Evolutionary conservation across 2,329 filamentous ascomycete genomes (phyloP).

Genomic region (Drechslerella coelobrocha): DNA sequence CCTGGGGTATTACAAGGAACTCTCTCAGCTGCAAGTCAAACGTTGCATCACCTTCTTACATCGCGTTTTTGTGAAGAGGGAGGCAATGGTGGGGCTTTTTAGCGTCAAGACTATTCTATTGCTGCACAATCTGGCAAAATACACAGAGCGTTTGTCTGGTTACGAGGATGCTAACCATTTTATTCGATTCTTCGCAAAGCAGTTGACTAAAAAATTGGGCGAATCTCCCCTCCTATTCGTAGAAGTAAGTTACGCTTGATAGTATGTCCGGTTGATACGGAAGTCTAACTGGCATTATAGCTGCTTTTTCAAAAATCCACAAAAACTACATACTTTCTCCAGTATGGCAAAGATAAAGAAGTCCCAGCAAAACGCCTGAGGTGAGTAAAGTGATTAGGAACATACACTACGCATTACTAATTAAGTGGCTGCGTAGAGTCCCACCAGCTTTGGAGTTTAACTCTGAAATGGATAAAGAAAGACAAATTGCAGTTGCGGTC

Average conservation of each 20-base stretch:
- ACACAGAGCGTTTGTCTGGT: conserved; percentile 76
- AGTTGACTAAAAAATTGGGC: conserved; percentile 81
- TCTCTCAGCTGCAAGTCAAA: conserved; percentile 81
- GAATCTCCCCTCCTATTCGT: conserved; percentile 84
- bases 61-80: conserved; percentile 91
- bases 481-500: conserved; percentile 80
- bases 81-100: conserved; percentile 86
- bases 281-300: conserved; percentile 4
- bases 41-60: conserved; percentile 93
- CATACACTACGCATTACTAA: neutral
- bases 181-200: conserved; percentile 80
- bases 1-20: conserved; percentile 78
- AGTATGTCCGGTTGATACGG: neutral
- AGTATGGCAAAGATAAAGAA: conserved; percentile 87
- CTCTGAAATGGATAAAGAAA: conserved; percentile 68
- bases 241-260: conserved; percentile 61
- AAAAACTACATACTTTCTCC: conserved; percentile 81
- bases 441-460: conserved; percentile 85
- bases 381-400: conserved; percentile 11
- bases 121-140: conserved; percentile 90
- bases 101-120: conserved; percentile 88
- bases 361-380: conserved; percentile 58
- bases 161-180: conserved; percentile 93
- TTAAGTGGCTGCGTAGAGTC: conserved; percentile 56
- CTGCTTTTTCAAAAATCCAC: conserved; percentile 93